Percentiles rank a stretch among this genome's conserved stretches.
Evolutionary conservation across 2,329 filamentous ascomycete species (phyloP).

Genomic region (Colletotrichum musicola): DNA sequence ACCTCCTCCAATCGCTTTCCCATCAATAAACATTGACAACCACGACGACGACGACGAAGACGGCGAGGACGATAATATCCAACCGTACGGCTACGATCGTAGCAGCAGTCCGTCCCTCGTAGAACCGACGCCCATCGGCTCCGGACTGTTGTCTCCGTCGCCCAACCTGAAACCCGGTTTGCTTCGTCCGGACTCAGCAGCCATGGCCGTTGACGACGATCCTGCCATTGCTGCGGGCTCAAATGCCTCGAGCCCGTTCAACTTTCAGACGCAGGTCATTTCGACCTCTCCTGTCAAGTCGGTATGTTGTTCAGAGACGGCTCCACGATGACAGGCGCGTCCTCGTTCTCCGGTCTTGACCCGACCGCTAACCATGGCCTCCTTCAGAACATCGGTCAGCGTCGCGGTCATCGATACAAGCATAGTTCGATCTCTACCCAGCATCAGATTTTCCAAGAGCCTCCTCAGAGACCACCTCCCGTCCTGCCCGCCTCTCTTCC

Average conservation of each 20-base stretch:
- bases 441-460: constrained; percentile 97
- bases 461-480: constrained; percentile 84
- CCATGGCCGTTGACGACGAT: constrained; percentile 51
- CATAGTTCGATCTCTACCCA: constrained; percentile 90
- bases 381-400: constrained; percentile 84
- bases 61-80: background rate
- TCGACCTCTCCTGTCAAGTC: constrained; percentile 83
- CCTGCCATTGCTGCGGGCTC: constrained; percentile 42
- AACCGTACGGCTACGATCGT: background rate
- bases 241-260: constrained; percentile 79
- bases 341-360: constrained; percentile 3
- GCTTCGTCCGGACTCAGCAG: constrained; percentile 44
- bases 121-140: constrained; percentile 40
- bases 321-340: constrained; percentile 7
- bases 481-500: constrained; percentile 92
- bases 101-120: background rate
- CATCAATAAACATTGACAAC: constrained; percentile 25
- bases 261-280: constrained; percentile 88
- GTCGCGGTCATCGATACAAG: constrained; percentile 97
- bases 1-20: constrained; percentile 19
- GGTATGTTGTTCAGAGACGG: constrained; percentile 63
- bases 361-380: constrained; percentile 28
- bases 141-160: constrained; percentile 33
- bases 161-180: constrained; percentile 11
- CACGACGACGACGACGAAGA: constrained; percentile 14